phyloP scores from a whole-genome alignment of 192 early-diverging fungal species.

The Backusella sp. region DNA sequence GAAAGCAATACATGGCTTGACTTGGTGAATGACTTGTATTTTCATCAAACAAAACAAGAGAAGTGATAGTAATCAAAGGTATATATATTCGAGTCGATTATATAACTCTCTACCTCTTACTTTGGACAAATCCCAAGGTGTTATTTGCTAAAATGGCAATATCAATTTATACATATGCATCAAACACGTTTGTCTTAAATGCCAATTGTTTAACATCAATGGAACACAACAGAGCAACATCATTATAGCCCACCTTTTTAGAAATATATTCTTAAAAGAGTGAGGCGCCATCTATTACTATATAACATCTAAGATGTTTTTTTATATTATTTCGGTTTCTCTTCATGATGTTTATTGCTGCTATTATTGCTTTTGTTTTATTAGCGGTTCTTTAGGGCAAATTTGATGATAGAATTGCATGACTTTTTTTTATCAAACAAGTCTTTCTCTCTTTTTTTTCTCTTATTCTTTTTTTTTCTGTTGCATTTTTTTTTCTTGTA shows the following conservation, averaged over 20 bases:
- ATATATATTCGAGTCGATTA: not conserved
- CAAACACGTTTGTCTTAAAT: not conserved
- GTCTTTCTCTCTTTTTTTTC: not conserved
- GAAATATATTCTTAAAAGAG: conserved; percentile 1
- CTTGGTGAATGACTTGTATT: not conserved
- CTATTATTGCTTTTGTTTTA: not conserved
- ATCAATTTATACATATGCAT: not conserved
- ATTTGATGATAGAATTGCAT: not conserved
- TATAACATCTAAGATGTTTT: not conserved
- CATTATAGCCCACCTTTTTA: not conserved
- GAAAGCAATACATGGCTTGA: not conserved
- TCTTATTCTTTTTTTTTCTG: not conserved
- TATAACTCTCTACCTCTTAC: not conserved
- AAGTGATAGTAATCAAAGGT: not conserved
- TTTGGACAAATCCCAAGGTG: not conserved
- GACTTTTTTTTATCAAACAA: not conserved
- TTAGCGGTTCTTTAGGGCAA: not conserved
- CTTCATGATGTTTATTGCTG: not conserved
- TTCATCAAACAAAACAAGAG: not conserved
- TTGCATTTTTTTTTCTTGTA: not conserved
- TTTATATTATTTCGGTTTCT: not conserved
- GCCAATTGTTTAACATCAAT: not conserved
- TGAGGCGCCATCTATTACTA: not conserved
- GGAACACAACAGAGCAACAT: not conserved
- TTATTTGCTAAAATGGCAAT: not conserved